Base-by-base conservation (phyloP, 1,139 yeast species). In the Pneumocystis oryctolagi region DNA sequence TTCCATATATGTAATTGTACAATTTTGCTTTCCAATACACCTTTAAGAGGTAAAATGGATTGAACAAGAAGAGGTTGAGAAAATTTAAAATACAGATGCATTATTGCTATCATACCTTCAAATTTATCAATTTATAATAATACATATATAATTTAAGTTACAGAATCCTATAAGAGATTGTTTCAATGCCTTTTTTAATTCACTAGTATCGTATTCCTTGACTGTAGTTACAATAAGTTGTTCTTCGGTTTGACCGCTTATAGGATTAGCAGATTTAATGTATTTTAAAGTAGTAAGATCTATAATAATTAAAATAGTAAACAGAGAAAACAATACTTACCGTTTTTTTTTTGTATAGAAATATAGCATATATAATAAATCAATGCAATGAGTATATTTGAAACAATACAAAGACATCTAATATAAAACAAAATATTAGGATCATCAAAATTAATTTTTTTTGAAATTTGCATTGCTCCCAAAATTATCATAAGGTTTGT, bases 21-120 rank as follows among this genome's bases (percentile, higher is more conserved):
- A 71, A 89, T 85, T 78, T 90, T 90, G 71, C 88, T 79, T 78
- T 94, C 98, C 67, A 89, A 78, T 62, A 96, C 96, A 69, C 86
- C 78, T 82, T 92, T 92, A 71, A 94, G 79, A 62, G 97, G 92
- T 64, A 95, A 83, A 70, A 94, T 81, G 67, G 92, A 84, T 79
- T 92, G 98, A 89, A 92, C 87, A 70, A 94, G 83, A 75, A 92
- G 83, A 66, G 98, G 99, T 78, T 92, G 90, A 75, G 97, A 89
- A 82, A 89, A 94, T 78, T 89, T 87, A 95, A 94, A 85, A 84
- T 92, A 92, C 67, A 92, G 72, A 77, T 92, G 98, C 97, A 92
- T 90, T 84, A 92, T 87, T 40, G 86, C 96, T 94, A 94, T 90
- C 97, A 94, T 90, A 72, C 96, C 97, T 71, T 89, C 76, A 67